Base-by-base conservation (phyloP, 345 rosid genomes). In the Pistacia vera region DNA sequence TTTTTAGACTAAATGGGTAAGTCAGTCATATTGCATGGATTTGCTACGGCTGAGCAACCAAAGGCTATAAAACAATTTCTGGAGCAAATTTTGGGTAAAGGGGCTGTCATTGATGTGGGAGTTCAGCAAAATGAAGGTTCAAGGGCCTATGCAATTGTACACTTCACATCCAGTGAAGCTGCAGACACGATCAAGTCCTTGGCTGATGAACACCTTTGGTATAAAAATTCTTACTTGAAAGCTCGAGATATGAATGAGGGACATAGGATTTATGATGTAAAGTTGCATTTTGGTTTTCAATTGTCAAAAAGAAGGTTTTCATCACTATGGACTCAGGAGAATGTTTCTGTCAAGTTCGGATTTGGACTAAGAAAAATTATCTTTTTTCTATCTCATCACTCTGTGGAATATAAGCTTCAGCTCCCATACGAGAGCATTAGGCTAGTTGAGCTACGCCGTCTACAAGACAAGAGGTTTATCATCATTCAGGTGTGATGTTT, bases 371-470 rank as follows among this genome's bases (percentile, higher is more conserved):
- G 81, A 52, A 84, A 61, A 46, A 28, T 82, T 30, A 38, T 66
- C 17, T 80, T 86, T 48, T 68, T 76, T 49, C 68, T 86, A 9
- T 70, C 83, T 1, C n/a, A 66, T 65, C 11, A 0, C 56, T 16
- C 28, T 0, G 51, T 44, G 10, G 70, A 75, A 1, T 81, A 79
- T 82, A 83, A 64, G 80, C 83, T 86, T 41, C 85, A 79, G 68
- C 79, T 83, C 33, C 77, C 75, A 35, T 81, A 77, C 44, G 85
- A 83, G 70, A 86, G 81, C 56, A 72, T 86, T 13, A 70, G 82
- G 82, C 75, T 81, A 63, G 69, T 77, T 64, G 77, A 79, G 77
- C 80, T 79, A 28, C 81, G 33, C 36, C 55, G 51, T 20, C 75
- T 79, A 2, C 25, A 1, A 5, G 52, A 17, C 68, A 76, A 25